Evolutionary conservation across 2,329 filamentous ascomycete genomes (phyloP), one percentile per base, ranked within the genome.

Genomic region (Alternaria sp.): DNA sequence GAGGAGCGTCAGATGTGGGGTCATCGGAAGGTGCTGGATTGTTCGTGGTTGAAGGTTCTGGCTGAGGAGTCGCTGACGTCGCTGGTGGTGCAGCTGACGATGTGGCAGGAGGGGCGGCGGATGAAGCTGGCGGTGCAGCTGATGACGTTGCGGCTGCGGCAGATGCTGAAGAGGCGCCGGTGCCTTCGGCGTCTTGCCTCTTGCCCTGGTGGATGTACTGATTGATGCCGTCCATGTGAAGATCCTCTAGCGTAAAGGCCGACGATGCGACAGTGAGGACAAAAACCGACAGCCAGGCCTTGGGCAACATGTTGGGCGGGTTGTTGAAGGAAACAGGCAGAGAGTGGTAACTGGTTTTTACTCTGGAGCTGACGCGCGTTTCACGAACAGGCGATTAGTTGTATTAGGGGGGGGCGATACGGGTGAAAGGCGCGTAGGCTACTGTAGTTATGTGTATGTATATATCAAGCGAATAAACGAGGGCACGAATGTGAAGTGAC

Each of bases 161-260:
- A 14, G 58, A 38, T 26, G 65, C 54, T 12, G 65, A 26, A 18
- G 56, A 54, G 61, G 49, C 69, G 48, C 74, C 75, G 24, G 75
- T 78, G 47, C 76, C 76, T 32, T 61, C 62, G 46, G 74, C 72
- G 61, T 73, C 69, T 18, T 72, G 75, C 66, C 71, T 71, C 61
- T 72, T 69, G 59, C 74, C 72, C 57, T 76, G 63, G 65, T 76
- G 73, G 24, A 78, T 63, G 63, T 77, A 78, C 20, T 65, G 68
- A 44, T 74, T 72, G 63, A 78, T 74, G 68, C 75, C 75, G 64
- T 77, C 74, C 55, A 77, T 67, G 68, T 67, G 64, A 22, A 71
- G 52, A 62, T 63, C 68, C 24, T 75, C 71, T 38, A 75, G 59
- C 63, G 70, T 66, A 61, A 76, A 71, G 38, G 76, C 75, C 46